Conservation (phyloP, 805 yeast species). For the Candida vaughaniae region DNA sequence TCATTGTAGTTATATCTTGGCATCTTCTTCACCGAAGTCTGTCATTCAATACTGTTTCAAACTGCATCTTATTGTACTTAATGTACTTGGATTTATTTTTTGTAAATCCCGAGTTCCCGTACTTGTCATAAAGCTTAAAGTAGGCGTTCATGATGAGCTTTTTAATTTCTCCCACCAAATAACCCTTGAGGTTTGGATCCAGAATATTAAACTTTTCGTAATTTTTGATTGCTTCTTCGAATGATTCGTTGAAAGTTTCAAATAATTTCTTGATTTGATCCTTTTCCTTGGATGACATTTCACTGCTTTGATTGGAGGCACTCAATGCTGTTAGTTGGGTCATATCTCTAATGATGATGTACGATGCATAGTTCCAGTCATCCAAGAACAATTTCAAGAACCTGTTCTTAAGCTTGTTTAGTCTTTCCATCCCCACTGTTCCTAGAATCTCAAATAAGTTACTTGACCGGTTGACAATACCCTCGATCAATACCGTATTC, state of each 20-base stretch:
- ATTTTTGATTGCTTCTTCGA: conserved; percentile 71
- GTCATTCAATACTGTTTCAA: conserved; percentile 32
- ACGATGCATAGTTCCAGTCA: conserved; percentile 80
- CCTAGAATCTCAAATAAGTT: conserved; percentile 57
- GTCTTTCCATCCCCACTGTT: conserved; percentile 56
- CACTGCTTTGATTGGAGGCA: conserved; percentile 22
- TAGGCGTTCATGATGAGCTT: conserved; percentile 78
- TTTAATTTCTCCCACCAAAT: conserved; percentile 68
- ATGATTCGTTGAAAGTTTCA: conserved; percentile 74
- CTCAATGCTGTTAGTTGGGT: conserved; percentile 62
- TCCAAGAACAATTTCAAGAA: conserved; percentile 68
- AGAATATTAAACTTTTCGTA: conserved; percentile 66
- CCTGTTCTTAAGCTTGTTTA: conserved; percentile 68
- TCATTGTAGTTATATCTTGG: no score
- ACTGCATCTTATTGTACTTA: conserved; percentile 55
- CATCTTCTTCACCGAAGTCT: conserved; percentile 12
- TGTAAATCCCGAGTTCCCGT: conserved; percentile 65
- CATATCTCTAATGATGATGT: conserved; percentile 69
- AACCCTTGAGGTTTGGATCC: conserved; percentile 63
- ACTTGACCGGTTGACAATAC: conserved; percentile 58
- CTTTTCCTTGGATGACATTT: conserved; percentile 62
- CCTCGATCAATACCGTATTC: conserved; percentile 73
- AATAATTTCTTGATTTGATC: conserved; percentile 84
- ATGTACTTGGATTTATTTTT: conserved; percentile 71
- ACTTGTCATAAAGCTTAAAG: conserved; percentile 79